Base-by-base conservation (phyloP, 2,329 filamentous ascomycete genomes). In the Scedosporium apiospermum region DNA sequence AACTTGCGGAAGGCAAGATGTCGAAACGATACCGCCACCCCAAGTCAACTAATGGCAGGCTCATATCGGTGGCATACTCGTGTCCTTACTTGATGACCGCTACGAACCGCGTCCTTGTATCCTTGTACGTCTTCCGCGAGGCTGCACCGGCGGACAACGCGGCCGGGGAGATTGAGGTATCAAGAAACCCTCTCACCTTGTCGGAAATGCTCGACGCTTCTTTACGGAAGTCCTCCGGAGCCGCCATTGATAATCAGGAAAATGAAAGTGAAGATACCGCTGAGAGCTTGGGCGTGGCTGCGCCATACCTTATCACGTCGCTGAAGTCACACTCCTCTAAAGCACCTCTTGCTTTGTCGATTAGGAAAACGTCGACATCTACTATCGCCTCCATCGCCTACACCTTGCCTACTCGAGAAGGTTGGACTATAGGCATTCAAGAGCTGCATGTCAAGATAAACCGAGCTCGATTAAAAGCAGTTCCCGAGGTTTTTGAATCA, bases 401-500 rank as follows among this genome's bases (percentile, higher is more conserved):
- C 72, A 90, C 90, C 0, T 86, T 96, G 66, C 87, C 88, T 16
- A 89, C 89, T 2, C 80, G 88, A 3, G 86, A 86, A 53, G 92
- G 92, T 30, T 97, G 93, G 90, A 92, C 89, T 6, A 83, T 96
- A 16, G 93, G 92, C 2, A 84, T 98, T n/a, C 93, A 98, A 72
- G 93, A 97, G 72, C 78, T 97, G 53, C 86, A 88, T 63, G 81
- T 96, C 53, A 26, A 18, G 30, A 16, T 12, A 3, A 16, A 14
- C 9, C 46, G 26, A 5, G 16, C 60, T 5, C 74, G 70, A 0
- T 69, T 68, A 34, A 44, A 51, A 60, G 23, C 46, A 12, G 27
- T 62, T 4, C 68, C 68, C 27, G 72, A 74, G 18, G 68, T 71
- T n/a, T 65, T 75, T 51, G 70, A 70, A 3, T 76, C 75, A 3